Evolutionary conservation across 2,329 filamentous ascomycete genomes (phyloP).

Genomic region (Phialophora chinensis): DNA sequence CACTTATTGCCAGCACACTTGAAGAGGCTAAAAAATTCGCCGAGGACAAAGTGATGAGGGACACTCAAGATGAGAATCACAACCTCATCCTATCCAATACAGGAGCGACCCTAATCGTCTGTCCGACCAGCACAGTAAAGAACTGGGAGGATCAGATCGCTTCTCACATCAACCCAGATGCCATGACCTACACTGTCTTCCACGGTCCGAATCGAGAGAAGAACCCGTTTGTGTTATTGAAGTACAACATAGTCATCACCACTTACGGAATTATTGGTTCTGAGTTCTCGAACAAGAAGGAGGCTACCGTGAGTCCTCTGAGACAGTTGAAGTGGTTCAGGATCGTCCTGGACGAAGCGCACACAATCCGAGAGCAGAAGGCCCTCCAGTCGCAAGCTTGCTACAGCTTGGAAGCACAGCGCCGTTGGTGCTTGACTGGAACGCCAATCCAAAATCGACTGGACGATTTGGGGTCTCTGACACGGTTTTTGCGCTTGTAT

Average conservation of each 20-base stretch:
- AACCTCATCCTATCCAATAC: slow-evolving; percentile 66
- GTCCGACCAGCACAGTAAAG: slow-evolving; percentile 84
- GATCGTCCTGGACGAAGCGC: slow-evolving; percentile 91
- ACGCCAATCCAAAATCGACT: slow-evolving; percentile 94
- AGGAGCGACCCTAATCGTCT: slow-evolving; percentile 82
- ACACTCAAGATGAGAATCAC: slow-evolving; percentile 42
- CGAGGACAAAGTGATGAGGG: slow-evolving; percentile 44
- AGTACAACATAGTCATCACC: slow-evolving; percentile 85
- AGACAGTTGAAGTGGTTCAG: slow-evolving; percentile 88
- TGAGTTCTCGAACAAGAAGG: slow-evolving; percentile 68
- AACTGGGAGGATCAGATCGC: slow-evolving; percentile 96
- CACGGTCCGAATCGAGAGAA: slow-evolving; percentile 80
- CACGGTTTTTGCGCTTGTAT: slow-evolving; percentile 81
- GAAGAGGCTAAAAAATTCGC: slow-evolving; percentile 69
- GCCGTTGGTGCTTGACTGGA: slow-evolving; percentile 96
- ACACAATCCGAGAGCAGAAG: slow-evolving; percentile 85
- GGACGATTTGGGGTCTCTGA: slow-evolving; percentile 84
- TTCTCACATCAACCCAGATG: slow-evolving; percentile 71
- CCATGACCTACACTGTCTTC: slow-evolving; percentile 79
- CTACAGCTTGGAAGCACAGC: slow-evolving; percentile 75
- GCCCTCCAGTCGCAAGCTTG: slow-evolving; percentile 85
- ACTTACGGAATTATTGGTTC: slow-evolving; percentile 88
- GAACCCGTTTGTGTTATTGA: slow-evolving; percentile 69
- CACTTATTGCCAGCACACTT: slow-evolving; percentile 72
- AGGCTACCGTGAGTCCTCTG: slow-evolving; percentile 62